Evolutionary conservation across 1,284 basidiomycete species (phyloP), one percentile per base, ranked within the genome.

Genomic region (Cryptococcus depauperatus): DNA sequence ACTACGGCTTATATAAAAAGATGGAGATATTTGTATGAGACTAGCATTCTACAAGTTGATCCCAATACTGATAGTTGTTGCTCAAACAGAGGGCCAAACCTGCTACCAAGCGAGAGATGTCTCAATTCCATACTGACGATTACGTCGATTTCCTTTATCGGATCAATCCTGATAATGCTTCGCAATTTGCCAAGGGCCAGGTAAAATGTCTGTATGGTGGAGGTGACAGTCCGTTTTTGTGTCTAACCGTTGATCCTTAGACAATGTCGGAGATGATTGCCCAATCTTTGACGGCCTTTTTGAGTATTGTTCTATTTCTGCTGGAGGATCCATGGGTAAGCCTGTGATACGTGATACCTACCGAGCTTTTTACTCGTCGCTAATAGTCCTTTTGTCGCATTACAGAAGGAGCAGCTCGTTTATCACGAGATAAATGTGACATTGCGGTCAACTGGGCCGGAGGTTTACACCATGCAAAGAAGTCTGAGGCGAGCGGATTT

Each of bases 401-500:
- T n/a, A n/a, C n/a, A 91, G 92, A 99, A 85, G 92, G 93, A 37
- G 93, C 95, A 32, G 92, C 93, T 10, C 78, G 93, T 33, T 73
- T 98, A 21, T 95, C 89, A 56, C 76, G 93, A 43, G 92, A 97
- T 72, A 98, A 97, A 69, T 97, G 92, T 68, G 93, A 98, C 66
- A 97, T 97, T 57, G 93, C 93, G 1, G 82, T 98, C 48, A 98
- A 98, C 66, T 98, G 93, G 93, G 93, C 93, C 2, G 93, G 93
- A 14, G 93, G 93, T 6, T 75, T 98, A 44, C 93, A 98, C 67
- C 93, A 98, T 65, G 91, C 93, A 2, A 98, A 98, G 73, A 98
- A 97, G 75, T 88, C 90, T 35, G 95, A 98, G 73, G 93, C 93
- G 0, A 92, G 87, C 59, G 93, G 93, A 1, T 98, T 98, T 72